Conservation (phyloP, 139 green algal species). For the Mesostigma viride region DNA sequence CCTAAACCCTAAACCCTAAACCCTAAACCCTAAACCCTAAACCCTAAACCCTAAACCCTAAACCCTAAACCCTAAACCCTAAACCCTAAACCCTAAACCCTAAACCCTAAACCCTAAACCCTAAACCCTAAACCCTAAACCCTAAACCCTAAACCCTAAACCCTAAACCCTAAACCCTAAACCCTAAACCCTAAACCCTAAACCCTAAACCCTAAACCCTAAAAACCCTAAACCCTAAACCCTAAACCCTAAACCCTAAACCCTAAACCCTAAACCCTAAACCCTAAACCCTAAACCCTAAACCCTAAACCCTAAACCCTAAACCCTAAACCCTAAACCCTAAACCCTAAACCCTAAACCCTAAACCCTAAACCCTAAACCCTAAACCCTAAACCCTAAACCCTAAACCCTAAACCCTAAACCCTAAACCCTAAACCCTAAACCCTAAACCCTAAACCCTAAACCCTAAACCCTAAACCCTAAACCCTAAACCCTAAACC, state of each 20-base stretch:
- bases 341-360: too few species aligned
- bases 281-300: too few species aligned
- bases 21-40: constrained; percentile 4
- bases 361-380: too few species aligned
- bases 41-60: constrained; percentile 8
- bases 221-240: neutral
- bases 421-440: too few species aligned
- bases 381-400: too few species aligned
- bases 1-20: neutral
- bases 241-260: neutral
- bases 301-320: too few species aligned
- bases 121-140: constrained; percentile 10
- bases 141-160: constrained; percentile 10
- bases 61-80: constrained; percentile 9
- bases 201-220: constrained; percentile 11
- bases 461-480: too few species aligned
- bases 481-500: too few species aligned
- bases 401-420: too few species aligned
- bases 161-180: constrained; percentile 9
- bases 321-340: too few species aligned
- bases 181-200: constrained; percentile 9
- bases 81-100: constrained; percentile 9
- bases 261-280: too few species aligned
- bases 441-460: too few species aligned
- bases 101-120: constrained; percentile 10